Conservation (phyloP, 2,329 filamentous ascomycete genomes). For the Pseudocercospora cruenta region DNA sequence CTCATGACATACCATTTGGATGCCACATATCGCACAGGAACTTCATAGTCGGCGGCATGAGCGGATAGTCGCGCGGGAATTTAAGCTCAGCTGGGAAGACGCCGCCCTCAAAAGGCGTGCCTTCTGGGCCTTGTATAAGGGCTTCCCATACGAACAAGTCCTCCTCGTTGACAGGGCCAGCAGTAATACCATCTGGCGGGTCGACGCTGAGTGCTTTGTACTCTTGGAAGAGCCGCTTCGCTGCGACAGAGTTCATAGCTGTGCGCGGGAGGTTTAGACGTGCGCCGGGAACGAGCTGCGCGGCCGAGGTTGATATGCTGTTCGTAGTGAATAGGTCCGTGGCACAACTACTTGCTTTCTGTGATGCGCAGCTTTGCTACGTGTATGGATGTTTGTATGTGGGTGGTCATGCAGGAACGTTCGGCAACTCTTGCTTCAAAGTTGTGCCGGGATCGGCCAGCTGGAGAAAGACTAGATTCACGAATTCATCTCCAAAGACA, state of each 20-base stretch:
- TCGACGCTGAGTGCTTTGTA: slow-evolving; percentile 93
- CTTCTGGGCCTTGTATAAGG: slow-evolving; percentile 91
- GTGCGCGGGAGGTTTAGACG: not conserved
- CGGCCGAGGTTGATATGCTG: not conserved
- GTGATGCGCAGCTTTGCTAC: no score
- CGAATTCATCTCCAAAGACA: not conserved
- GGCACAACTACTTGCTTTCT: not conserved
- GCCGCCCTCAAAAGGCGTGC: slow-evolving; percentile 93
- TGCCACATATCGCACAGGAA: slow-evolving; percentile 95
- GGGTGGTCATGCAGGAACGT: not conserved
- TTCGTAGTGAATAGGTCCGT: not conserved
- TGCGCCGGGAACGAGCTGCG: not conserved
- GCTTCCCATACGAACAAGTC: slow-evolving; percentile 97
- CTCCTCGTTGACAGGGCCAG: slow-evolving; percentile 89
- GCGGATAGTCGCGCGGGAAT: slow-evolving; percentile 96
- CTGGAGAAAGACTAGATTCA: not conserved
- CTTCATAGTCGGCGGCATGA: slow-evolving; percentile 93
- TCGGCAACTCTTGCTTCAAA: not conserved
- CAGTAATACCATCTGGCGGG: slow-evolving; percentile 96
- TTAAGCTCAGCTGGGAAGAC: slow-evolving; percentile 93
- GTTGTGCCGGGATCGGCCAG: not conserved
- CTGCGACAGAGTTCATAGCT: slow-evolving; percentile 53
- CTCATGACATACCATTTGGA: slow-evolving; percentile 73
- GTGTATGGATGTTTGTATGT: not conserved
- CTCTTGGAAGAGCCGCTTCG: slow-evolving; percentile 88